phyloP scores from a whole-genome alignment of 2,329 filamentous ascomycete species.

The Cyphellophora europaea region DNA sequence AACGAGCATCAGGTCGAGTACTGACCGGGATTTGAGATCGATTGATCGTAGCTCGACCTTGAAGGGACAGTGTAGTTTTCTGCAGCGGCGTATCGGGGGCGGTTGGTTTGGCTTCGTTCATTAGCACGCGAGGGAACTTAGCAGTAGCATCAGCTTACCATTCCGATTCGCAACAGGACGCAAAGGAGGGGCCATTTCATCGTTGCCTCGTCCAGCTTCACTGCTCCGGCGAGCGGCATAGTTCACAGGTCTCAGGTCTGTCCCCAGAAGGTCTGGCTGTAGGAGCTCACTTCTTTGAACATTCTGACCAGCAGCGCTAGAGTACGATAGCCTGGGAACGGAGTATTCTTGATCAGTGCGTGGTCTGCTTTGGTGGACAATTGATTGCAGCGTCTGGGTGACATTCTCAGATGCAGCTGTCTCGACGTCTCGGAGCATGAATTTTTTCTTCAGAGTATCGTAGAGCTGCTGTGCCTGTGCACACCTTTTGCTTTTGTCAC shows the following conservation, averaged over 20 bases:
- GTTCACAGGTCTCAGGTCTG: conserved; percentile 30
- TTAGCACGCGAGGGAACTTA: conserved; percentile 2
- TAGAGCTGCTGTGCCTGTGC: conserved; percentile 57
- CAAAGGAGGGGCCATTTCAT: conserved; percentile 5
- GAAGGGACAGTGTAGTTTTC: conserved; percentile 5
- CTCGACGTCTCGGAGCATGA: conserved; percentile 45
- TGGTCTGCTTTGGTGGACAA: conserved; percentile 17
- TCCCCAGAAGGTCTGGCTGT: conserved; percentile 19
- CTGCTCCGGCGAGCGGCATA: conserved; percentile 10
- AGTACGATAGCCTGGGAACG: neutral
- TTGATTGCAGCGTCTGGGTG: conserved; percentile 34
- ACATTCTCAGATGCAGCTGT: conserved; percentile 45
- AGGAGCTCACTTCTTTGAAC: conserved; percentile 15
- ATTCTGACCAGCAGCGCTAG: conserved; percentile 5
- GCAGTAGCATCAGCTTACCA: conserved; percentile 4
- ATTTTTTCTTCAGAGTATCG: conserved; percentile 45
- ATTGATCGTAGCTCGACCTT: conserved; percentile 3
- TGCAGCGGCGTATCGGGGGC: conserved; percentile 7
- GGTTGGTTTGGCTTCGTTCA: conserved; percentile 2
- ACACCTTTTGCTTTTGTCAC: conserved; percentile 62
- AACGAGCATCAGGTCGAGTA: neutral
- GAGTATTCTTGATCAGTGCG: conserved; percentile 15
- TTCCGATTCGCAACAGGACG: conserved; percentile 1
- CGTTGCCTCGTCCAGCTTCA: conserved; percentile 4
- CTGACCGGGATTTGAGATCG: conserved; percentile 8